Percentiles rank a stretch among this genome's conserved stretches.
These are phyloP conservation scores for Leishmania turanica DNA, from an alignment of 208 protist species.

Conservation along the genomic window DNA sequence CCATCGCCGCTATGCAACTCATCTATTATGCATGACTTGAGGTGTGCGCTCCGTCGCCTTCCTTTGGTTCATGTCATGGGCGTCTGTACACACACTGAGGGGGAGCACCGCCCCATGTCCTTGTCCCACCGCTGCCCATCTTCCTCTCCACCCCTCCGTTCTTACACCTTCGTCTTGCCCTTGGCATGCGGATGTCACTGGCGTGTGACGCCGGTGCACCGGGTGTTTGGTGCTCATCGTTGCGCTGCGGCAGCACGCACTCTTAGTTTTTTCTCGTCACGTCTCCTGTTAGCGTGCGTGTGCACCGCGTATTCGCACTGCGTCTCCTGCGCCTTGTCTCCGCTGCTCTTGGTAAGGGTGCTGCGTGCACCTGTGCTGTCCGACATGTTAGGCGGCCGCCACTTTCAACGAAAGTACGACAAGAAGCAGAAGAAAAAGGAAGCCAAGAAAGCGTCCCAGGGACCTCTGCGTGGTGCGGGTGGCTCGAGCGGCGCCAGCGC, in stretches of 20 bases:
- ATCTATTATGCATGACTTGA: not conserved
- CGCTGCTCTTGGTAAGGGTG: not conserved
- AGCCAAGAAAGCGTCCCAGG: slow-evolving; percentile 37
- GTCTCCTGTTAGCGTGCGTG: not conserved
- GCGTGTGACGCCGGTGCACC: not conserved
- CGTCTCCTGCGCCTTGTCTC: not conserved
- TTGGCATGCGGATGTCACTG: not conserved
- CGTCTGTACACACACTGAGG: not conserved
- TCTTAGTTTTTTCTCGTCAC: not conserved
- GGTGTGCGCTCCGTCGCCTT: not conserved
- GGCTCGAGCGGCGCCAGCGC: not conserved
- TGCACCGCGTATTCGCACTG: not conserved
- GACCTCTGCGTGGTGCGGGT: not conserved
- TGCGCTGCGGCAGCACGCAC: not conserved
- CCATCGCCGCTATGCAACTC: not conserved
- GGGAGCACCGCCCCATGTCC: not conserved
- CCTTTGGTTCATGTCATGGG: not conserved
- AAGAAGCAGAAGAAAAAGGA: slow-evolving; percentile 71
- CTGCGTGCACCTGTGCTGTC: not conserved
- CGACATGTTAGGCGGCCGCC: slow-evolving; percentile 64
- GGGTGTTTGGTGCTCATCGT: not conserved
- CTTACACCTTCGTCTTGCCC: not conserved
- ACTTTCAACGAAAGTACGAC: slow-evolving; percentile 72
- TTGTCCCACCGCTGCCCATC: not conserved
- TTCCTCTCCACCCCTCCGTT: not conserved